Percentiles rank a stretch among this genome's conserved stretches.
Conservation (phyloP, 1,139 yeast genomes). For the Saccharomyces hybrid region DNA sequence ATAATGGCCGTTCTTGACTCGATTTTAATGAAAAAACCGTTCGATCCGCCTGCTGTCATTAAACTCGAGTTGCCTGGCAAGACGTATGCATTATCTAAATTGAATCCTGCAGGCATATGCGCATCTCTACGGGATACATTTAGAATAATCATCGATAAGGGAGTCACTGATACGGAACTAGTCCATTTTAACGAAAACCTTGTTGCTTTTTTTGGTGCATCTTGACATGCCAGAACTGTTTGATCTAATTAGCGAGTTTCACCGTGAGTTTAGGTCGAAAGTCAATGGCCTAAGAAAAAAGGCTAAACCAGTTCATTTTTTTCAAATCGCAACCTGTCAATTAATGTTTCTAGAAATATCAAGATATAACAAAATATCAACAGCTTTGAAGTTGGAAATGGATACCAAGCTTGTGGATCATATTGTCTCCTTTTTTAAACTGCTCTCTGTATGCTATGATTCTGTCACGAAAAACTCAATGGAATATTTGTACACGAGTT, state of each 20-base stretch:
- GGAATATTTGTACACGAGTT: conserved; percentile 15
- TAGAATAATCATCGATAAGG: conserved; percentile 18
- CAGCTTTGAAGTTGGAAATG: conserved; percentile 10
- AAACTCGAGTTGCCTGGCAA: conserved; percentile 13
- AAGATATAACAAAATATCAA: conserved; percentile 17
- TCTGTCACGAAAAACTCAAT: conserved; percentile 6
- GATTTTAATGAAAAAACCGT: conserved; percentile 5
- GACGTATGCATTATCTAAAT: conserved; percentile 19
- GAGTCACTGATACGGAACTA: conserved; percentile 24
- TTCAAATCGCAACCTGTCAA: conserved; percentile 26
- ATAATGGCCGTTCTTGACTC: neutral
- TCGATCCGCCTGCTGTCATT: conserved; percentile 15
- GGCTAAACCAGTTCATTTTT: conserved; percentile 31
- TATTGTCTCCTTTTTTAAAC: conserved; percentile 23
- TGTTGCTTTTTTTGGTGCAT: conserved; percentile 18
- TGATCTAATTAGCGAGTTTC: conserved; percentile 20
- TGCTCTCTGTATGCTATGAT: conserved; percentile 18
- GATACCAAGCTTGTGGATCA: conserved; percentile 20
- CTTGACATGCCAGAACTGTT: conserved; percentile 17
- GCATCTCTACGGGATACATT: conserved; percentile 13
- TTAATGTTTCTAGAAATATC: conserved; percentile 24
- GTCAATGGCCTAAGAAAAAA: conserved; percentile 17
- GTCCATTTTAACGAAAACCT: conserved; percentile 11
- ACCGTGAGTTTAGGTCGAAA: conserved; percentile 23
- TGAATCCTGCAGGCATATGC: conserved; percentile 11